Conservation (phyloP, 805 yeast species). For the Candida adriatica region DNA sequence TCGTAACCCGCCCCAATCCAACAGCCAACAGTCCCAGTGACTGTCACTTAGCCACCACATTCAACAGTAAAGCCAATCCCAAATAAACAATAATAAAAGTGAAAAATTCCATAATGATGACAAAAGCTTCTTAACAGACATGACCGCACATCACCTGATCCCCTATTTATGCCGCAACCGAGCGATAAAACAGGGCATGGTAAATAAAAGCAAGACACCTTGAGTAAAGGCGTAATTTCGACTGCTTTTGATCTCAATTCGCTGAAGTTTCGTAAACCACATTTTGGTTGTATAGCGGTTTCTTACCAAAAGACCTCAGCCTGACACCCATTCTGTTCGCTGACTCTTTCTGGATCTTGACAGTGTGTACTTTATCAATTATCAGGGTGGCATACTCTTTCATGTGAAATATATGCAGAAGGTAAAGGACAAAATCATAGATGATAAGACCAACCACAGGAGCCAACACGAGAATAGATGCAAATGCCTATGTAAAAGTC, state of each 20-base stretch:
- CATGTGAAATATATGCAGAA: constrained; percentile 10
- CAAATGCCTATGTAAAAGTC: background rate
- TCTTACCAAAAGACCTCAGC: constrained; percentile 6
- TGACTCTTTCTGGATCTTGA: constrained; percentile 9
- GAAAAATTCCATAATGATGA: too few species aligned
- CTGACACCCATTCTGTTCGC: constrained; percentile 5
- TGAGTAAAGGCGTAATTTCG: too few species aligned
- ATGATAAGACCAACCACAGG: constrained; percentile 12
- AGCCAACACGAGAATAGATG: constrained; percentile 6
- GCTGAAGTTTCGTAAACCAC: constrained; percentile 14
- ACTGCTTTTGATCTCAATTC: background rate
- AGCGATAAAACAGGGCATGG: too few species aligned
- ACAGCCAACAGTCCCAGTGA: too few species aligned
- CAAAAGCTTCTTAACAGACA: too few species aligned
- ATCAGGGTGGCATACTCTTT: constrained; percentile 1
- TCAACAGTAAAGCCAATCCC: too few species aligned
- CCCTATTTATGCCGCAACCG: too few species aligned
- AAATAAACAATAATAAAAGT: too few species aligned
- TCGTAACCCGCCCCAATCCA: too few species aligned
- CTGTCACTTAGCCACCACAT: too few species aligned
- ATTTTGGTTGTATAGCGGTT: constrained; percentile 10
- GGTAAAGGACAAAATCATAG: constrained; percentile 16
- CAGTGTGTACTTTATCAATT: constrained; percentile 4
- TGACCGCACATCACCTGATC: too few species aligned
- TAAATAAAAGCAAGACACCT: too few species aligned